Conservation (phyloP, 2,329 filamentous ascomycete genomes). For the Pseudonectria foliicola region DNA sequence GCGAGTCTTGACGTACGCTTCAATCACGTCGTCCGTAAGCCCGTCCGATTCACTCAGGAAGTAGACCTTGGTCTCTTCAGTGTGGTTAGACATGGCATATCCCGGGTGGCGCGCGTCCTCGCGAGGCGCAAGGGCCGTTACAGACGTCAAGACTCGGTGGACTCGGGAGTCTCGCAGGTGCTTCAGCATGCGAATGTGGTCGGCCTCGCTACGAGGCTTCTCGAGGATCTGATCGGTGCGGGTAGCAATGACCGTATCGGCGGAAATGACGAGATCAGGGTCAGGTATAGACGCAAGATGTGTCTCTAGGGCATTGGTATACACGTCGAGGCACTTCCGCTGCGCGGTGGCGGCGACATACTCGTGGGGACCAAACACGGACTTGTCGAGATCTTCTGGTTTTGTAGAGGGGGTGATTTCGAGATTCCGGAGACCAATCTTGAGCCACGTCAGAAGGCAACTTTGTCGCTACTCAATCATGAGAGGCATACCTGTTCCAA, state of each 20-base stretch:
- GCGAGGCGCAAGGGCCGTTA: slow-evolving; percentile 76
- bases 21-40: slow-evolving; percentile 70
- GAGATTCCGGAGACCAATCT: slow-evolving; percentile 74
- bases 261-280: slow-evolving; percentile 77
- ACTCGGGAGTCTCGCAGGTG: slow-evolving; percentile 66
- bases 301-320: slow-evolving; percentile 38
- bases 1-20: slow-evolving; percentile 70
- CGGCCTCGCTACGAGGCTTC: slow-evolving; percentile 75
- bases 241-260: slow-evolving; percentile 84
- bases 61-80: slow-evolving; percentile 86
- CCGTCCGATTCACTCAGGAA: slow-evolving; percentile 62
- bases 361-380: slow-evolving; percentile 67
- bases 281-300: slow-evolving; percentile 48
- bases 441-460: slow-evolving; percentile 10
- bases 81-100: slow-evolving; percentile 71
- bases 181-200: slow-evolving; percentile 80
- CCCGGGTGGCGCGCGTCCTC: slow-evolving; percentile 76
- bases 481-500: slow-evolving; percentile 54
- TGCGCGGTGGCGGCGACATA: slow-evolving; percentile 86
- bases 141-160: slow-evolving; percentile 81
- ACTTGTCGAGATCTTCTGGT: slow-evolving; percentile 80
- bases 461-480: too few relatives aligned
- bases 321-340: slow-evolving; percentile 74
- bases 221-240: slow-evolving; percentile 73
- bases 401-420: slow-evolving; percentile 79